Percentiles rank a stretch among this genome's conserved stretches.
phyloP scores from a whole-genome alignment of 306 rosid genomes.

The Hippophae gyantsensis region DNA sequence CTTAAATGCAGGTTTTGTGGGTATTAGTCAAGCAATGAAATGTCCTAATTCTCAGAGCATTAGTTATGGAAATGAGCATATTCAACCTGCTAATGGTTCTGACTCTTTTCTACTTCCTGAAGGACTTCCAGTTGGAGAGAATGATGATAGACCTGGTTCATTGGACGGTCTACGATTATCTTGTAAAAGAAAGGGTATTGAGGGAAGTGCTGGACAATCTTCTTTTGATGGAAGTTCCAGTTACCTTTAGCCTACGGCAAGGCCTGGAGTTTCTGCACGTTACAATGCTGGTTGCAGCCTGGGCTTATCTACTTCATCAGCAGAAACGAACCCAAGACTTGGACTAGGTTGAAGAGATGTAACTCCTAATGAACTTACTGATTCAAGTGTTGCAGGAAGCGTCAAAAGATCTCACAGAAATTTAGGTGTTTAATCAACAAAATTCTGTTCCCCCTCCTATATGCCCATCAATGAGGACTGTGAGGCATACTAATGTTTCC shows the following conservation, averaged over 20 bases:
- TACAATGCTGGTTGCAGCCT: constrained; percentile 32
- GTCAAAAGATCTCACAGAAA: constrained; percentile 53
- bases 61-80: constrained; percentile 43
- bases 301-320: constrained; percentile 40
- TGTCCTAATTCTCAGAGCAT: constrained; percentile 47
- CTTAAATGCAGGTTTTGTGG: constrained; percentile 50
- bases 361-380: constrained; percentile 36
- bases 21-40: constrained; percentile 37
- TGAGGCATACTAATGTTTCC: constrained; percentile 45
- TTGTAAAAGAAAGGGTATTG: constrained; percentile 78
- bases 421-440: constrained; percentile 52
- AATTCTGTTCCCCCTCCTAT: constrained; percentile 31
- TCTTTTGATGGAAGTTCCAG: constrained; percentile 65
- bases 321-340: constrained; percentile 43
- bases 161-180: constrained; percentile 61
- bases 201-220: constrained; percentile 62
- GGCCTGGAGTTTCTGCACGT: constrained; percentile 46
- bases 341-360: constrained; percentile 40
- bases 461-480: constrained; percentile 39
- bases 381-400: constrained; percentile 39
- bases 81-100: constrained; percentile 34
- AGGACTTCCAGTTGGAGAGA: constrained; percentile 37
- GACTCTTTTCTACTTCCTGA: constrained; percentile 55
- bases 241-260: constrained; percentile 53
- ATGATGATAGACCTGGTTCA: constrained; percentile 61